phyloP scores from a whole-genome alignment of 495 filamentous ascomycete genomes.

The Penicillium silybi region DNA sequence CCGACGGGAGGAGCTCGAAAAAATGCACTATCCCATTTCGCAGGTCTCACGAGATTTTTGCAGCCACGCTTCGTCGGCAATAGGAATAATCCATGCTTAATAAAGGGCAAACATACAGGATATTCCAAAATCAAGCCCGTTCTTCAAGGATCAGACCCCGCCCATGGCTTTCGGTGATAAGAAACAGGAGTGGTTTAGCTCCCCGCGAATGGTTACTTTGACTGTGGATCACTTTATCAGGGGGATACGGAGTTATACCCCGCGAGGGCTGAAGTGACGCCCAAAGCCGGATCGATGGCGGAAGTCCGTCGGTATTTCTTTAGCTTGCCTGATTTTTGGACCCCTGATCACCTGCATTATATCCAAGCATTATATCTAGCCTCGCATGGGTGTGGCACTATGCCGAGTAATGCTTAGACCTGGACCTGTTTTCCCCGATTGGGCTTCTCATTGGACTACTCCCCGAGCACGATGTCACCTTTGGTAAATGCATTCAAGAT shows the following conservation, averaged over 20 bases:
- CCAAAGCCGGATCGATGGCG: no score
- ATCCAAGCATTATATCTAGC: not conserved
- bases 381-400: not conserved
- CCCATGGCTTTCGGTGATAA: not conserved
- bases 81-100: not conserved
- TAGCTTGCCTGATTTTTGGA: not conserved
- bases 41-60: not conserved
- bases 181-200: not conserved
- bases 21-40: not conserved
- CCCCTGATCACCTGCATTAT: not conserved
- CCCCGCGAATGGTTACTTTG: not conserved
- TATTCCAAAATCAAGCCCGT: not conserved
- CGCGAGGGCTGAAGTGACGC: no score
- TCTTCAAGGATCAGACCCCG: not conserved
- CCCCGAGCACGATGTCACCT: constrained; percentile 5
- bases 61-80: not conserved
- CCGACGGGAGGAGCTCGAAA: not conserved
- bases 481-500: not conserved
- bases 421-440: not conserved
- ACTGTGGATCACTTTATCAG: not conserved
- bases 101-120: not conserved
- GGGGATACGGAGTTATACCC: no score
- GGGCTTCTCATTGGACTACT: no score
- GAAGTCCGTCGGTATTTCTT: not conserved
- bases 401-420: not conserved